Base-by-base conservation (phyloP, 768 basidiomycete genomes). In the Cytidiella melzeri region DNA sequence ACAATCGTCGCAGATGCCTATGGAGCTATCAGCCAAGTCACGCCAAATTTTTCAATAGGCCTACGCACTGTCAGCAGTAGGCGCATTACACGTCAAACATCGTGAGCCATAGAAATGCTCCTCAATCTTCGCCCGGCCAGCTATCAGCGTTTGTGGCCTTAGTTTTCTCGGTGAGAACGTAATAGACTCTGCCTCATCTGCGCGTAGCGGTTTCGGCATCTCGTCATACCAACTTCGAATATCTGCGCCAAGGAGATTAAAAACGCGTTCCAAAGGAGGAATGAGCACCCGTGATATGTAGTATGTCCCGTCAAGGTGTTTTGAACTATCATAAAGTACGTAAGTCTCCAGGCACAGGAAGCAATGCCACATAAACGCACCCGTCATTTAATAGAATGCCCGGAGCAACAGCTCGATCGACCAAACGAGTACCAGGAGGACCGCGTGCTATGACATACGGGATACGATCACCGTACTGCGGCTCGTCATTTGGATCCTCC, bases 401-500 rank as follows among this genome's bases (percentile, higher is more conserved):
- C 0, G 92, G 92, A n/a, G 77, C 73, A 30, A 84, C 66, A 1
- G 88, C 89, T 41, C 85, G 71, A 53, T 93, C 85, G 11, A 87
- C 84, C 3, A 95, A 74, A 47, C 83, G 74, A 3, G 73, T 66
- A 3, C 77, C 78, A 5, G 79, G 77, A 15, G 77, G 73, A 4
- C 88, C 83, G 39, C 79, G 73, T 13, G 74, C 71, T 43, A 99
- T 90, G 42, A 98, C 79, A 61, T 97, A 98, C 1, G 92, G 92
- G 1, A 98, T 80, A 24, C 95, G 82, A 57, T 99, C 93, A 15
- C 89, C 91, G 60, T 97, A 96, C 57, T 94, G 91, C 1, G 87
- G 75, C 61, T 96, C 94, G 44, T 86, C 79, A 21, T 83, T 81
- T 1, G 83, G 81, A 64, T 98, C 94, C 40, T 79, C 62, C 12